Percentiles rank a stretch among this genome's conserved stretches.
Evolutionary conservation across 345 rosid species (phyloP).

Genomic region (Trapa bicornis): DNA sequence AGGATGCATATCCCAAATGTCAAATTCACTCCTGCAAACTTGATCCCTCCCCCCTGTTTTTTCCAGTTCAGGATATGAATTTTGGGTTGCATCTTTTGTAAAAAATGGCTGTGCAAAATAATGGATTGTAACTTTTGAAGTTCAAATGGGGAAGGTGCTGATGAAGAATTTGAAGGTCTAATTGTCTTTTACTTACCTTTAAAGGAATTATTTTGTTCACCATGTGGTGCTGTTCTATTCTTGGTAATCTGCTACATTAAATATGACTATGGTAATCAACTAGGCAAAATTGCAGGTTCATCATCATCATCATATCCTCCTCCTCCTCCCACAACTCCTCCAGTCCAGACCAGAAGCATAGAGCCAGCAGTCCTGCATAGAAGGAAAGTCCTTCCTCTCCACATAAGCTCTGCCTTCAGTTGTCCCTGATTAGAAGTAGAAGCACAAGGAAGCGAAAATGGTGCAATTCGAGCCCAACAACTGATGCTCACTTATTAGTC

Average conservation of each 20-base stretch:
- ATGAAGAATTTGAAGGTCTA: neutral
- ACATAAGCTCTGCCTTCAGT: slow-evolving; percentile 1
- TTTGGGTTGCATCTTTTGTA: neutral
- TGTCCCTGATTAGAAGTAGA: neutral
- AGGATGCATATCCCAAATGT: neutral
- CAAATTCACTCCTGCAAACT: neutral
- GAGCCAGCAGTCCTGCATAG: slow-evolving; percentile 5
- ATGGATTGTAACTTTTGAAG: neutral
- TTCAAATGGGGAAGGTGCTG: neutral
- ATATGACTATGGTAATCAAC: neutral
- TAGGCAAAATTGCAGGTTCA: neutral
- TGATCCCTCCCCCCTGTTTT: neutral
- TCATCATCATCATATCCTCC: neutral
- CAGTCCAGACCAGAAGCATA: neutral
- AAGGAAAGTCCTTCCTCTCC: slow-evolving; percentile 7
- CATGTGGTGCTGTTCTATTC: too few species aligned
- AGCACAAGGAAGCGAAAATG: too few species aligned
- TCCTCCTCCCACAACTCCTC: neutral
- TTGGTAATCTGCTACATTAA: neutral
- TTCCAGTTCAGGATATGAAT: neutral
- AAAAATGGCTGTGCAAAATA: neutral
- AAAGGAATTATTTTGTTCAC: too few species aligned
- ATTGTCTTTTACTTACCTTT: too few species aligned
- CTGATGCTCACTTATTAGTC: too few species aligned
- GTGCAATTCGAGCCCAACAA: too few species aligned